Conservation (phyloP, 2,329 filamentous ascomycete species). For the Chaetothyriales sp. region DNA sequence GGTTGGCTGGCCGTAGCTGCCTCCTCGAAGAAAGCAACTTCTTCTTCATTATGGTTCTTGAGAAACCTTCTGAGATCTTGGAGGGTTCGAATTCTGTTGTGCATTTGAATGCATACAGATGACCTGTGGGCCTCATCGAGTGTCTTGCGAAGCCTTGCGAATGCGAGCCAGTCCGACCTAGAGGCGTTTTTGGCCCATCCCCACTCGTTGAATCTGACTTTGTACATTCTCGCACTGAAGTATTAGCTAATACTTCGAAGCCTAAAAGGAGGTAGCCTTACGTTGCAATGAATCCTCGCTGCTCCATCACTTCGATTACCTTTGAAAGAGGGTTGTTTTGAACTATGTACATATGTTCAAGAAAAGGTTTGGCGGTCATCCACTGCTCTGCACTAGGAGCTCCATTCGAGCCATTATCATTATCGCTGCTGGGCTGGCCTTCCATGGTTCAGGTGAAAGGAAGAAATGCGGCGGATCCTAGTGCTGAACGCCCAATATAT, state of each 20-base stretch:
- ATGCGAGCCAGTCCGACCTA: conserved; percentile 3
- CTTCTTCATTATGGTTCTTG: conserved; percentile 1
- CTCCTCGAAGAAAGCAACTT: conserved; percentile 1
- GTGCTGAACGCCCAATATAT: too few relatives aligned
- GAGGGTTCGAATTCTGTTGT: conserved; percentile 2
- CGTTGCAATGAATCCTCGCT: conserved; percentile 1
- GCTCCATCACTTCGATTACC: conserved; percentile 3
- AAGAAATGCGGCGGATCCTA: too few relatives aligned
- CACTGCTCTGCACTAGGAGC: too few relatives aligned
- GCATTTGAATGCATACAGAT: too few relatives aligned
- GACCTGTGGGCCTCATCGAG: too few relatives aligned
- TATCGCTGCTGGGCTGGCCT: too few relatives aligned
- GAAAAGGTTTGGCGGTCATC: too few relatives aligned
- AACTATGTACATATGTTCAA: neutral
- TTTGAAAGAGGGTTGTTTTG: neutral
- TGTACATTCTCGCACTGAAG: conserved; percentile 2
- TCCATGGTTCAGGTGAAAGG: too few relatives aligned
- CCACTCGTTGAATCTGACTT: neutral
- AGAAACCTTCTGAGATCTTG: conserved; percentile 1
- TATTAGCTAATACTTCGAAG: neutral
- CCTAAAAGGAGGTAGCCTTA: neutral
- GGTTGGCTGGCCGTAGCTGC: neutral
- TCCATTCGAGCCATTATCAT: too few relatives aligned
- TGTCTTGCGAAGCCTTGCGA: neutral
- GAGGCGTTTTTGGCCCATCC: conserved; percentile 1